Evolutionary conservation across 208 protist species (phyloP).

Genomic region (Acanthamoeba castellanii): DNA sequence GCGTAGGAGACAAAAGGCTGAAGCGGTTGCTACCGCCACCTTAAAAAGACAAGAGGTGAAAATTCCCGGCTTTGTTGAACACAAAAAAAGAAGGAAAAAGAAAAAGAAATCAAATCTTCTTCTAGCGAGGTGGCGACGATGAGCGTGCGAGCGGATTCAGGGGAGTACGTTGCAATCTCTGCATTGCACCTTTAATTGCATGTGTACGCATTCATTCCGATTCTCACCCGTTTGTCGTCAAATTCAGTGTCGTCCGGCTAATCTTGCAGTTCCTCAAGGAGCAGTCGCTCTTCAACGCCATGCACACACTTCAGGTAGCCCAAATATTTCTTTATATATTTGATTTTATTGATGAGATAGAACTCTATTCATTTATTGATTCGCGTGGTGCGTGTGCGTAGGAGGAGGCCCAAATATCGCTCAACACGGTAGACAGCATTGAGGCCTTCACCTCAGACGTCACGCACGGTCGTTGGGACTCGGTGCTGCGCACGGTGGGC

Average conservation of each 20-base stretch:
- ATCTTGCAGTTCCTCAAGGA: slow-evolving; percentile 79
- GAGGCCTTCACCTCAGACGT: slow-evolving; percentile 63
- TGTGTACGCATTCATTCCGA: neutral
- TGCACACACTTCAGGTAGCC: slow-evolving; percentile 72
- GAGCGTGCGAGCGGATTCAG: slow-evolving; percentile 28
- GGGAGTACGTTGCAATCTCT: neutral
- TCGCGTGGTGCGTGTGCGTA: neutral
- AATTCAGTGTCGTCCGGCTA: slow-evolving; percentile 76
- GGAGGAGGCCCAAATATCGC: slow-evolving; percentile 74
- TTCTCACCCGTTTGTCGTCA: neutral
- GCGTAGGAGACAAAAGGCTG: too few relatives aligned
- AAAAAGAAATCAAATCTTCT: neutral
- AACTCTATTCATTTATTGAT: neutral
- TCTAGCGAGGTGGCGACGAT: neutral
- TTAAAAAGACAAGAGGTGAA: too few relatives aligned
- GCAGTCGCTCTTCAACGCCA: slow-evolving; percentile 53
- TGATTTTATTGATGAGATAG: neutral
- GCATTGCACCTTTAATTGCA: neutral
- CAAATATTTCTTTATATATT: neutral
- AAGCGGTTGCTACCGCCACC: too few relatives aligned
- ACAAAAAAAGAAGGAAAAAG: neutral
- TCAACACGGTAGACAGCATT: slow-evolving; percentile 75
- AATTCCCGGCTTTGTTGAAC: too few relatives aligned
- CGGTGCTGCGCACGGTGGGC: slow-evolving; percentile 56
- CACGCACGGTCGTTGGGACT: slow-evolving; percentile 66